Conservation (phyloP, 371 early-diverging fungal species). For the Mucor racemosus region DNA sequence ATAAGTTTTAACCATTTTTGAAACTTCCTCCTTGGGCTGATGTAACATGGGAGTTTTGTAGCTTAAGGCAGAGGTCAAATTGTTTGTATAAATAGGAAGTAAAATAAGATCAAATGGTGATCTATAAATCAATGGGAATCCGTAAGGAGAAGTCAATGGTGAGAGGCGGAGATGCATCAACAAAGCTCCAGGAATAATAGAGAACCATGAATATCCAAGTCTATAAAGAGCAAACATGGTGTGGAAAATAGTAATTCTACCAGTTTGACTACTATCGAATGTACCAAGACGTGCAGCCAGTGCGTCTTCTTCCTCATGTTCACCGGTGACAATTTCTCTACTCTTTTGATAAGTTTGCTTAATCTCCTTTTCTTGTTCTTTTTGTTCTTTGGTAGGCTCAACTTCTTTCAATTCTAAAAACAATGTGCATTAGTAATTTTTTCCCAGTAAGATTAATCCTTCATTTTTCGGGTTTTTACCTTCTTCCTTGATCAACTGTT, state of each 20-base stretch:
- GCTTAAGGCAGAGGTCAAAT: constrained; percentile 28
- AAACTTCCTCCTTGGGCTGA: constrained; percentile 24
- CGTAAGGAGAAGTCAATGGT: constrained; percentile 49
- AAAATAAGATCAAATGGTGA: constrained; percentile 38
- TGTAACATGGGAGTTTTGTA: constrained; percentile 30
- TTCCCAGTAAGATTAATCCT: no score
- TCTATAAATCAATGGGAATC: constrained; percentile 49
- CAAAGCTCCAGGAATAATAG: constrained; percentile 41
- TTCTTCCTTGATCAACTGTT: constrained; percentile 30
- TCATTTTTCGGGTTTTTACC: constrained; percentile 13
- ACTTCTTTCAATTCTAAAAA: constrained; percentile 17
- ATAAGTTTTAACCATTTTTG: constrained; percentile 26
- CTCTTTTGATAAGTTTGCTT: constrained; percentile 11
- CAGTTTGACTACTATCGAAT: constrained; percentile 35
- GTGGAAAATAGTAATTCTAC: constrained; percentile 41
- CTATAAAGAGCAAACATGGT: constrained; percentile 48
- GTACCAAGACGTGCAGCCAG: constrained; percentile 21
- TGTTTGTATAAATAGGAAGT: constrained; percentile 47
- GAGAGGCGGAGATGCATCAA: constrained; percentile 49
- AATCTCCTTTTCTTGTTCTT: constrained; percentile 18
- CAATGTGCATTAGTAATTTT: not conserved
- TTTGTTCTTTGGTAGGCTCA: constrained; percentile 19
- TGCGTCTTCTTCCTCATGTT: constrained; percentile 4
- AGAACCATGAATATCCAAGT: constrained; percentile 43
- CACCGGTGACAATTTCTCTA: not conserved